A percentile compares a stretch with the other conserved stretches of the same genome.
Evolutionary conservation across 768 basidiomycete genomes (phyloP).

Genomic region (Vararia minispora): DNA sequence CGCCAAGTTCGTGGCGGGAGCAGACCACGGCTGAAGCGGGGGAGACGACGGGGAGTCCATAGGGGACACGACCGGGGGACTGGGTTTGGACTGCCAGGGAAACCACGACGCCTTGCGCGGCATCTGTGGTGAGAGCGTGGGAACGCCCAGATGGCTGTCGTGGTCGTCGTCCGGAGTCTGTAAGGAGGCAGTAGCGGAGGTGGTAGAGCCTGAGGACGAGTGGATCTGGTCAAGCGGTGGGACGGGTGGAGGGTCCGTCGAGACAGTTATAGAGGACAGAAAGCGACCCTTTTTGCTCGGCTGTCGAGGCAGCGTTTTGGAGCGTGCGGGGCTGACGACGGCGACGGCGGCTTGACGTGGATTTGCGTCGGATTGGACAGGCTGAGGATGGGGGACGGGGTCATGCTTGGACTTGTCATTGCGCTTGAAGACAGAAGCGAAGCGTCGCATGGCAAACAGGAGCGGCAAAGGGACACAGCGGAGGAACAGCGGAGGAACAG

Average conservation of each 20-base stretch:
- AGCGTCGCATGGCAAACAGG: slow-evolving; percentile 41
- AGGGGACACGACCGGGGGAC: too few species aligned
- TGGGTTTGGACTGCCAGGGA: slow-evolving; percentile 28
- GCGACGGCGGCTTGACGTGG: too few species aligned
- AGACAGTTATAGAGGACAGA: slow-evolving; percentile 18
- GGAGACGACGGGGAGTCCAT: background rate
- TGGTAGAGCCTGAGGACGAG: slow-evolving; percentile 48
- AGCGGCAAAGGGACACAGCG: background rate
- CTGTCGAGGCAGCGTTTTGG: background rate
- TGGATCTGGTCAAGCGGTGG: slow-evolving; percentile 26
- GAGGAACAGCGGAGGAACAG: slow-evolving; percentile 8
- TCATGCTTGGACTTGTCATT: slow-evolving; percentile 23
- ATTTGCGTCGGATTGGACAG: slow-evolving; percentile 21
- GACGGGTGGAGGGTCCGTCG: slow-evolving; percentile 16
- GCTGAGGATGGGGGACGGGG: slow-evolving; percentile 2
- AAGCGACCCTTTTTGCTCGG: slow-evolving; percentile 6
- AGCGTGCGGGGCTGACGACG: too few species aligned
- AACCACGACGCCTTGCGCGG: slow-evolving; percentile 38
- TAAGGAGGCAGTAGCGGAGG: slow-evolving; percentile 34
- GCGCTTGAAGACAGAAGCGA: slow-evolving; percentile 42
- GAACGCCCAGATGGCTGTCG: slow-evolving; percentile 18
- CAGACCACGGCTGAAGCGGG: slow-evolving; percentile 2
- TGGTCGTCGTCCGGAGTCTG: slow-evolving; percentile 49
- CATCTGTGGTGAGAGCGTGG: slow-evolving; percentile 21
- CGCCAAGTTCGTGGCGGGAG: too few species aligned